Evolutionary conservation across 2,329 filamentous ascomycete genomes (phyloP), one percentile per base, ranked within the genome.

Genomic region (Annulohypoxylon truncatum): DNA sequence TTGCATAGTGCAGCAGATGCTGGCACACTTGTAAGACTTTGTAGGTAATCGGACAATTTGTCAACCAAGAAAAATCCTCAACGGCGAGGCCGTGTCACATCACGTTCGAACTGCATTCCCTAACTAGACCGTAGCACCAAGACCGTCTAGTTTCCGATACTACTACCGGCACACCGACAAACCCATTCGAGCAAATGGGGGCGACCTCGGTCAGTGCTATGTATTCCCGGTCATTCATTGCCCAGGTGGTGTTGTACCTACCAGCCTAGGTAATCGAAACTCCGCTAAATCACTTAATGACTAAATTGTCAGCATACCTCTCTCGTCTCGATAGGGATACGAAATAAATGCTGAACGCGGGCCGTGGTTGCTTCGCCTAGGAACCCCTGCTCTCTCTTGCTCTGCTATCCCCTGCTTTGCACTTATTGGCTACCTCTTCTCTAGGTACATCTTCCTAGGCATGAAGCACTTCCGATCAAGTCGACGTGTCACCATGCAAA

Each of bases 401-500:
- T 35, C 18, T 31, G 1, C 46, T 50, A 15, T 46, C 48, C 63
- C 59, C 59, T 64, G 59, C 60, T 46, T 61, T 42, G 40, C 40
- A 53, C 35, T 53, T 48, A 61, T 64, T 65, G 61, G 60, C 42
- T 58, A 58, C 58, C 29, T 18, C 18, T 42, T 42, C 38, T 42
- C 38, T 58, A 54, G 47, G 51, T 47, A 35, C 56, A 33, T 46
- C 40, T 28, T 51, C 55, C 24, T 50, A 50, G 12, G 18, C 26
- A 38, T 22, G 29, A 20, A 28, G 47, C 33, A 60, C 35, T 65
- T 67, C 64, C 67, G 64, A 64, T 64, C 60, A 48, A 33, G 54
- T 66, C 60, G 58, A 70, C 64, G 64, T 69, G 67, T 69, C 64
- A 68, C 58, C 26, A 58, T 51, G 38, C 53, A 38, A 62, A 50